A percentile compares a stretch with the other conserved stretches of the same genome.
Evolutionary conservation across 352 stramenopile species (phyloP).

Genomic region (Pilasporangium apinafurcum): DNA sequence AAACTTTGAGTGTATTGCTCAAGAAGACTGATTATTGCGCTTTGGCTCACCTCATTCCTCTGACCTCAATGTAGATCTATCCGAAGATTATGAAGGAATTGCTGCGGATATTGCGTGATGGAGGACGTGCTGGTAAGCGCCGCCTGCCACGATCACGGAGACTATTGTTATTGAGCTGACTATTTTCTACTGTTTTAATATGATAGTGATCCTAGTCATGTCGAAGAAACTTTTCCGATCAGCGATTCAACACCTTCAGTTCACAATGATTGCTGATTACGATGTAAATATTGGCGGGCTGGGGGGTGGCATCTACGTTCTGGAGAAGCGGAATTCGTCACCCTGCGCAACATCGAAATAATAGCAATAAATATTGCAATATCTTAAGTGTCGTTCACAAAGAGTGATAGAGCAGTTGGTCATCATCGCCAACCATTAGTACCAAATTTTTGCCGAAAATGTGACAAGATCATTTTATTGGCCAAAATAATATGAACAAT

Average conservation of each 20-base stretch:
- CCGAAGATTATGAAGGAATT: constrained; percentile 72
- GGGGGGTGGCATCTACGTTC: constrained; percentile 50
- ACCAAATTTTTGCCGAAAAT: too few relatives aligned
- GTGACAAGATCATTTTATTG: too few relatives aligned
- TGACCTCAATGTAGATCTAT: constrained; percentile 42
- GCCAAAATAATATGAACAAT: too few relatives aligned
- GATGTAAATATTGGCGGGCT: constrained; percentile 75
- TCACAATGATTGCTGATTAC: constrained; percentile 34
- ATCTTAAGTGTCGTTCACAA: too few relatives aligned
- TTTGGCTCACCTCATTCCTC: not conserved
- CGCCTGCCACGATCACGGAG: too few relatives aligned
- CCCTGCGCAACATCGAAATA: constrained; percentile 2
- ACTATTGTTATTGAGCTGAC: not conserved
- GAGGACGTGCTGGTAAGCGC: constrained; percentile 35
- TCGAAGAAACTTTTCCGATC: constrained; percentile 74
- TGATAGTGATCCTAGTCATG: constrained; percentile 63
- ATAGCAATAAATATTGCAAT: too few relatives aligned
- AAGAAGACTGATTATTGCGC: not conserved
- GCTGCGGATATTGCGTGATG: constrained; percentile 44
- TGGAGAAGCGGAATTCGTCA: constrained; percentile 17
- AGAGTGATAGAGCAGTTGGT: too few relatives aligned
- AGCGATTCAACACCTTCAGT: constrained; percentile 30
- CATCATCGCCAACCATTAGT: too few relatives aligned
- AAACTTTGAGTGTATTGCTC: too few relatives aligned
- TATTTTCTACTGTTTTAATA: not conserved